A percentile compares a stretch with the other conserved stretches of the same genome.
Evolutionary conservation across 345 rosid species (phyloP).

Genomic region (Zanthoxylum bungeanum): DNA sequence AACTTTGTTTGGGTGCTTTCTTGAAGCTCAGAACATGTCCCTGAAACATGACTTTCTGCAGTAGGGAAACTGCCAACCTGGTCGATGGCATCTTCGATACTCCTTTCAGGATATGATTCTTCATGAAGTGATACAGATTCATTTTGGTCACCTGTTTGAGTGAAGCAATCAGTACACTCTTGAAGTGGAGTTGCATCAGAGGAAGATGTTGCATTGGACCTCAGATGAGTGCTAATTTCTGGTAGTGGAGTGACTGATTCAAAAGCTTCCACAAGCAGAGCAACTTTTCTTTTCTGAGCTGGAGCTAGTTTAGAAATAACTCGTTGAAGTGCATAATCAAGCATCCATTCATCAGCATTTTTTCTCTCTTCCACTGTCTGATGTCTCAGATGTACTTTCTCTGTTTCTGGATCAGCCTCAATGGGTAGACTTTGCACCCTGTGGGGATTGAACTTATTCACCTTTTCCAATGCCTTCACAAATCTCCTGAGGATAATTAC

Average conservation of each 20-base stretch:
- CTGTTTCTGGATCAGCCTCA: slow-evolving; percentile 54
- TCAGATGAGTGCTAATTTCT: slow-evolving; percentile 27
- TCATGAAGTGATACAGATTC: slow-evolving; percentile 11
- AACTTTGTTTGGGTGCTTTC: slow-evolving; percentile 14
- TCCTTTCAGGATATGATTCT: slow-evolving; percentile 12
- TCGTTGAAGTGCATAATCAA: slow-evolving; percentile 73
- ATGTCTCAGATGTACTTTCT: slow-evolving; percentile 65
- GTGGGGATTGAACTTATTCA: slow-evolving; percentile 48
- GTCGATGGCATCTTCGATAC: slow-evolving; percentile 10
- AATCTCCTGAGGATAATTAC: slow-evolving; percentile 68
- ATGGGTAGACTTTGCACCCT: slow-evolving; percentile 38
- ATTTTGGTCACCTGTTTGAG: slow-evolving; percentile 23
- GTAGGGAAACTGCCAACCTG: slow-evolving; percentile 9
- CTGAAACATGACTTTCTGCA: slow-evolving; percentile 10
- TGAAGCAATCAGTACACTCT: slow-evolving; percentile 21
- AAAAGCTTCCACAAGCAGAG: slow-evolving; percentile 92
- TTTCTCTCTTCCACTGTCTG: slow-evolving; percentile 61
- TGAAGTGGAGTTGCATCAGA: slow-evolving; percentile 37
- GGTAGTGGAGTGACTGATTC: slow-evolving; percentile 64
- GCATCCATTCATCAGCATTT: slow-evolving; percentile 91
- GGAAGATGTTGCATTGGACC: slow-evolving; percentile 23
- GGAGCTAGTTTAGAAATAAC: slow-evolving; percentile 73
- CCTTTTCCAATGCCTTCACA: slow-evolving; percentile 70
- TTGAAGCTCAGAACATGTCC: slow-evolving; percentile 9
- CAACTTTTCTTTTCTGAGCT: slow-evolving; percentile 74